Conservation (phyloP, 176 grass and related monocot species). For the Eragrostis nindensis region DNA sequence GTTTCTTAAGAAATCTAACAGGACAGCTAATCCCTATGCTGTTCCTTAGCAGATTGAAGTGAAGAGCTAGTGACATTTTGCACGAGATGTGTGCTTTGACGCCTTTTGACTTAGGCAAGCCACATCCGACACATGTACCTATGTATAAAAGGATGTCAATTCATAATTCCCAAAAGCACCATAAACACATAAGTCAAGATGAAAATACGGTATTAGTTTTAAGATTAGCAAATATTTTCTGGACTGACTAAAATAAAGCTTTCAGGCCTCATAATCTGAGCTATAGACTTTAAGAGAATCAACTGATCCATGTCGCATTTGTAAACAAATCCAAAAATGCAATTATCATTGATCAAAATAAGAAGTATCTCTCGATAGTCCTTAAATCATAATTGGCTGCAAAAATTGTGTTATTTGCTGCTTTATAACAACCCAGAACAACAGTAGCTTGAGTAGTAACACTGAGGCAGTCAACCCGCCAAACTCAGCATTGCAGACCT, state of each 20-base stretch:
- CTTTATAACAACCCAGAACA: background rate
- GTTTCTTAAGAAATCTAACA: conserved; percentile 37
- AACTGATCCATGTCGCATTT: background rate
- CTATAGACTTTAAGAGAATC: background rate
- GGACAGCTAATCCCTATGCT: conserved; percentile 26
- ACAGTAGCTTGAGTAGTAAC: background rate
- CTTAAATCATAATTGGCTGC: background rate
- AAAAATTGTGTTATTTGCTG: background rate
- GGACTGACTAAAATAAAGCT: background rate
- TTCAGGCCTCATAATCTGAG: background rate
- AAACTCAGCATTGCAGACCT: background rate
- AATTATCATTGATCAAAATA: background rate
- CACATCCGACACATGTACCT: background rate
- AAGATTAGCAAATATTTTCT: background rate
- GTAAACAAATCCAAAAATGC: background rate
- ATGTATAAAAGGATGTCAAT: background rate
- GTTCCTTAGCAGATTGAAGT: conserved; percentile 60
- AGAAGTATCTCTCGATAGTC: background rate
- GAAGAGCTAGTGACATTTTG: conserved; percentile 57
- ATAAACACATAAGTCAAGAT: background rate
- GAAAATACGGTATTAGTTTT: background rate
- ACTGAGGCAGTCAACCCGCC: no score
- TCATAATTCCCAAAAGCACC: background rate
- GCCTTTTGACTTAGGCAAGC: background rate
- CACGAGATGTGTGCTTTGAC: background rate